These are phyloP conservation scores for Dissophora globulifera DNA, from an alignment of 192 early-diverging fungal species.

Conservation along the genomic window DNA sequence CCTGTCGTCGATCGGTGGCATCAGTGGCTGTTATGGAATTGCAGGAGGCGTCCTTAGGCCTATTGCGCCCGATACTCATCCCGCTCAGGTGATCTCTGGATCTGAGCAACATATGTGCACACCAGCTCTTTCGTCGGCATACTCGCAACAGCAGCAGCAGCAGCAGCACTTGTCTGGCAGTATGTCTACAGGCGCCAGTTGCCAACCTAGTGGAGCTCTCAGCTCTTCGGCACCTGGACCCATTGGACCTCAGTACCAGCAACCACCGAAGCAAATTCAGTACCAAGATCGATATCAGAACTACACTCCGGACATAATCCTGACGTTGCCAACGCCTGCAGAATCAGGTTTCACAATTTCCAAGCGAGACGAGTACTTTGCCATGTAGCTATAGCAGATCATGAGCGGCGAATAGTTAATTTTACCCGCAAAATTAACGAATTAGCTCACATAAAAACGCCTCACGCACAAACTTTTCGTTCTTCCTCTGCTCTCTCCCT, in stretches of 20 bases:
- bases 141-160: constrained; percentile 9
- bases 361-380: constrained; percentile 21
- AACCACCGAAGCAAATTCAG: background rate
- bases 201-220: too few species aligned
- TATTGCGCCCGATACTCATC: background rate
- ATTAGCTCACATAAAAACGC: background rate
- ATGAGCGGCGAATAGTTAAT: background rate
- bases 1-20: constrained; percentile 27
- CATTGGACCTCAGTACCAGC: background rate
- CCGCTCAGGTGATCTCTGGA: too few species aligned
- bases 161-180: too few species aligned
- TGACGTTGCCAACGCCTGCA: constrained; percentile 36
- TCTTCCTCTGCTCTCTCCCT: background rate
- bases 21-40: constrained; percentile 25
- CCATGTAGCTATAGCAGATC: constrained; percentile 8
- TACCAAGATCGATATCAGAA: background rate
- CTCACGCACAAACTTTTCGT: background rate
- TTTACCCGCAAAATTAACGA: too few species aligned
- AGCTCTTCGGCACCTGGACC: too few species aligned
- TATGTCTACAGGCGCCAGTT: too few species aligned
- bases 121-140: too few species aligned
- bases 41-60: constrained; percentile 15
- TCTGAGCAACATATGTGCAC: too few species aligned
- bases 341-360: constrained; percentile 10
- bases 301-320: constrained; percentile 36